Evolutionary conservation across 495 filamentous ascomycete genomes (phyloP), one percentile per base, ranked within the genome.

Genomic region (Entonaema liquescens): DNA sequence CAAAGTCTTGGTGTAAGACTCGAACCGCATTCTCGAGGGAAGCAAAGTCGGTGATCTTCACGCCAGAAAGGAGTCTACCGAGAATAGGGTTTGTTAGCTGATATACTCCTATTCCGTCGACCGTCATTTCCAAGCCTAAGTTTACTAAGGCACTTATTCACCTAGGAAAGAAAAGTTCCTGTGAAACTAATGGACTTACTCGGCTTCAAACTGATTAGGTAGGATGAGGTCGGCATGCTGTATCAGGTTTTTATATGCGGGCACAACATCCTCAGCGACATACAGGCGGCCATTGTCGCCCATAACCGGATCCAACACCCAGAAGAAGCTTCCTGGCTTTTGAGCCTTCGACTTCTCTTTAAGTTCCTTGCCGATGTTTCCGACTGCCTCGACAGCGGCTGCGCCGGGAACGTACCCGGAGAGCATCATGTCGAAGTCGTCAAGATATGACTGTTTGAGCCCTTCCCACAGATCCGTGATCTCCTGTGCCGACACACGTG

Each of bases 241-340:
- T 42, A 97, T 82, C 53, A 96, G 81, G 13, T 83, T 85, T 78
- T 91, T 93, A 78, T 98, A 99, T n/a, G 90, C 92, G 0, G 94
- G 93, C 33, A 97, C 90, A 2, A 95, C 93, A 64, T 95, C 92
- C 65, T 93, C 89, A 23, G 88, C 91, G 52, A 99, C 93, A 78
- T 99, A 99, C 21, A 98, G 82, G 38, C 87, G 88, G 35, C 93
- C 96, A 74, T 97, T 91, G 75, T 99, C 95, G 49, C 95, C 95
- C 95, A 99, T 99, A 13, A 99, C 96, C 0, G 95, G 95, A 77
- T 99, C 95, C 49, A 99, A 83, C n/a, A 97, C 90, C 94, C 94
- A 98, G 80, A 98, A 98, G 81, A 98, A 95, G 25, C 87, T 89
- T 0, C 93, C 93, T 0, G 91, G 88, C 19, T 58, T 68, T 1